Evolutionary conservation across 2,329 filamentous ascomycete genomes (phyloP).

Genomic region (Penicillium italicum): DNA sequence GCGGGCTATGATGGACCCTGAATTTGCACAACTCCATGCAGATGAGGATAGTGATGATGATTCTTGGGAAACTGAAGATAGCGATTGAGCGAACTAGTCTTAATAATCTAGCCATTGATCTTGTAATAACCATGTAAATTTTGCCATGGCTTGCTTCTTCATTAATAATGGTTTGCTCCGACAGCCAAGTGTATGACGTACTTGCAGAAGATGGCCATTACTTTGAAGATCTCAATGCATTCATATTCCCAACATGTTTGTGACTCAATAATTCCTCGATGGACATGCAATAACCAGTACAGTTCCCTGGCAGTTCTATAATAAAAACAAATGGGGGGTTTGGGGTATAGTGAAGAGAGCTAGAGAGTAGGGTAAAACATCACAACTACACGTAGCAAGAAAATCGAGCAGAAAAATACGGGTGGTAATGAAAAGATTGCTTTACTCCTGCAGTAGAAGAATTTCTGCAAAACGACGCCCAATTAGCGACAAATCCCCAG

Average conservation of each 20-base stretch:
- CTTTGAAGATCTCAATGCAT: background rate
- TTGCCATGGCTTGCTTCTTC: background rate
- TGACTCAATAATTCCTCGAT: background rate
- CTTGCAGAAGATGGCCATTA: background rate
- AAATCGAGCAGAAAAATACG: background rate
- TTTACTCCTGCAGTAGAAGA: conserved; percentile 36
- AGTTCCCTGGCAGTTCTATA: conserved; percentile 1
- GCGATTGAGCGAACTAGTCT: background rate
- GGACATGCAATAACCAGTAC: conserved; percentile 1
- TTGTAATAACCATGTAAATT: background rate
- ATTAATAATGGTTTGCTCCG: background rate
- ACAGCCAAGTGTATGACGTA: background rate
- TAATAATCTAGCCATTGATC: background rate
- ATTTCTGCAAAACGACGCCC: conserved; percentile 25
- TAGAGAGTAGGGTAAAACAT: conserved; percentile 1
- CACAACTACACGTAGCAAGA: background rate
- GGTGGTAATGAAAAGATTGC: background rate
- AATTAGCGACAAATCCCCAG: conserved; percentile 5
- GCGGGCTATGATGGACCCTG: conserved; percentile 7
- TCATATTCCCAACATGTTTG: background rate
- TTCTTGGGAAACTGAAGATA: background rate
- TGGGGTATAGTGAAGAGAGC: conserved; percentile 12
- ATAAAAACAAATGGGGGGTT: background rate
- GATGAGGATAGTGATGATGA: background rate
- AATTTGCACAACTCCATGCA: conserved; percentile 4